Evolutionary conservation across 2,329 filamentous ascomycete species (phyloP), one percentile per base, ranked within the genome.

Genomic region (Ophiostoma sp.): DNA sequence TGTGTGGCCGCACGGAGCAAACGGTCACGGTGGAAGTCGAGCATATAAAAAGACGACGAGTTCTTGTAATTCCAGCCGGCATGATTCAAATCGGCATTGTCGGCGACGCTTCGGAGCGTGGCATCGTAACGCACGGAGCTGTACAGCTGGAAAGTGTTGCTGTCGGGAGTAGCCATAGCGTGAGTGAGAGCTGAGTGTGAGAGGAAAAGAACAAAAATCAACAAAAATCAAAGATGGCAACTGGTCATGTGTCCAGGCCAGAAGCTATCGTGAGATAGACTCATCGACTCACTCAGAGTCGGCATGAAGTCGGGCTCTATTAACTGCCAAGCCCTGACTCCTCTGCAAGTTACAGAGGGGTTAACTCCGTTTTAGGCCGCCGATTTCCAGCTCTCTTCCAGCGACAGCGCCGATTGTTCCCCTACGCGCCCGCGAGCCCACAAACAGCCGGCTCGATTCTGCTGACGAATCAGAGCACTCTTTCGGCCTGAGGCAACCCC

Each of bases 1-100:
- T 90, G 79, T 5, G 78, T 80, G 5, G 89, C 89, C 17, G 89
- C 89, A 73, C 84, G 87, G n/a, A 94, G 84, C 79, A 97, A 87
- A 71, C 94, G 91, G 79, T 95, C 92, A 63, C 90, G 88, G 80
- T 97, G 94, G 77, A 91, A 91, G 73, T 90, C 85, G 19, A 96
- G 87, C 86, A 97, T 93, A 81, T 97, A 97, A 77, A 93, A 90
- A 0, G 91, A 88, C 9, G 89, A 92, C 7, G 83, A 79, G 33
- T 84, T 82, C 33, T 78, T 76, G 77, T 83, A 85, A 78, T 90
- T 90, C 83, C 85, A 91, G 22, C 84, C 87, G 55, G 84, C 81
- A 74, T 85, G 78, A 42, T 78, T 74, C 42, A 84, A 79, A 1
- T 79, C 80, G 45, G 78, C 77, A 72, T 81, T 81, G 74, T 77